Percentiles rank a stretch among this genome's conserved stretches.
Conservation (phyloP, 208 protist genomes). For the Leishmania aethiopica region DNA sequence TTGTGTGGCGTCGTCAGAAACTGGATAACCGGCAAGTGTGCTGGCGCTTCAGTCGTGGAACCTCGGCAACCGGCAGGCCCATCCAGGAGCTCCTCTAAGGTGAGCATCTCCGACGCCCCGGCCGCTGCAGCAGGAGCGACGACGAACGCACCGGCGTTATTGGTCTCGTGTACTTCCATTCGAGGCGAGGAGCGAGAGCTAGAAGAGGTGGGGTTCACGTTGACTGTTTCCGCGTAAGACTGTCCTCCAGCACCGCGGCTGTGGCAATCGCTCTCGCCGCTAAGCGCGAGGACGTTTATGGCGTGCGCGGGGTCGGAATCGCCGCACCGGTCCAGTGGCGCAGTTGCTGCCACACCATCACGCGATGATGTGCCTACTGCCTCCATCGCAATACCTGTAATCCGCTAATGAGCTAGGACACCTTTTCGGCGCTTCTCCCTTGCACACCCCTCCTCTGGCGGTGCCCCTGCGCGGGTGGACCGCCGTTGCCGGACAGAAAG, state of each 20-base stretch:
- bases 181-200: background rate
- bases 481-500: background rate
- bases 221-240: conserved; percentile 10
- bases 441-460: background rate
- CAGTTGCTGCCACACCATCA: background rate
- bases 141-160: background rate
- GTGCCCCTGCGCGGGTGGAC: background rate
- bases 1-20: background rate
- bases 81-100: conserved; percentile 17
- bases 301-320: background rate
- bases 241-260: background rate
- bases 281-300: background rate
- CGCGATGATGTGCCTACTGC: background rate
- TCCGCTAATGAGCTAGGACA: background rate
- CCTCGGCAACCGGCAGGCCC: background rate
- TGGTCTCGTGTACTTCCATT: background rate
- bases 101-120: background rate
- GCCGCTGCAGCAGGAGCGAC: background rate
- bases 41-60: background rate
- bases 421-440: background rate
- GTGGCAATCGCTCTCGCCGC: background rate
- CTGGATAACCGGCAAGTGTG: background rate
- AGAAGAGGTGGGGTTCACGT: conserved; percentile 1
- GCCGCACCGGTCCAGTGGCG: background rate
- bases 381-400: background rate